Evolutionary conservation across 192 early-diverging fungal species (phyloP).

Genomic region (Entomortierella chlamydospora): DNA sequence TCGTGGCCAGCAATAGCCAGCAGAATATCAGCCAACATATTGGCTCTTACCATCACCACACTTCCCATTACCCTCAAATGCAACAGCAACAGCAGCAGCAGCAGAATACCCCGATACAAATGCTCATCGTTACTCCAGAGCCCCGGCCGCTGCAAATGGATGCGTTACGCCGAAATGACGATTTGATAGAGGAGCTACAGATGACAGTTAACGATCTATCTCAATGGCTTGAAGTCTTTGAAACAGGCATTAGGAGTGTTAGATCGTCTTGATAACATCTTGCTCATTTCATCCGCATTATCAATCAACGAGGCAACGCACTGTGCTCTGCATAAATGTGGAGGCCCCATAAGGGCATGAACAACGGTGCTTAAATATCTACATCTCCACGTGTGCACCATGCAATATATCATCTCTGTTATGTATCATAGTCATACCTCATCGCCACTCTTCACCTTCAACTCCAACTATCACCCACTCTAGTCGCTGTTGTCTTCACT

Average conservation of each 20-base stretch:
- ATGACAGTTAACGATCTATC: conserved; percentile 54
- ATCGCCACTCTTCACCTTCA: neutral
- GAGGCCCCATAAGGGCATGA: too few species aligned
- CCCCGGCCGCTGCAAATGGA: conserved; percentile 55
- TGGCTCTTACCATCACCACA: neutral
- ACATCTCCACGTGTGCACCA: too few species aligned
- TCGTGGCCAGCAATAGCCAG: conserved; percentile 16
- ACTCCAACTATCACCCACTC: too few species aligned
- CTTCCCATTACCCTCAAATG: too few species aligned
- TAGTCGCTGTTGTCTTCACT: too few species aligned
- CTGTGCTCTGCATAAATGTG: too few species aligned
- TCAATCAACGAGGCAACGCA: too few species aligned
- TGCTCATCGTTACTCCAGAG: conserved; percentile 52
- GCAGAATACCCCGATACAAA: conserved; percentile 19
- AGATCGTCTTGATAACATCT: conserved; percentile 9
- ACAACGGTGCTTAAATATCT: too few species aligned
- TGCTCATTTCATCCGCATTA: too few species aligned
- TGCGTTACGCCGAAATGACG: conserved; percentile 53
- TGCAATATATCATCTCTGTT: too few species aligned
- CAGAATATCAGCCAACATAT: conserved; percentile 18
- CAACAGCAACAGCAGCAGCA: conserved; percentile 10
- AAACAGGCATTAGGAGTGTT: conserved; percentile 54
- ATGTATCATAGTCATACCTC: neutral
- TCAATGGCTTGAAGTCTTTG: conserved; percentile 60
- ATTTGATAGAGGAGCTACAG: conserved; percentile 56